Base-by-base conservation (phyloP, 257 asterid species). In the Plantago elongata region DNA sequence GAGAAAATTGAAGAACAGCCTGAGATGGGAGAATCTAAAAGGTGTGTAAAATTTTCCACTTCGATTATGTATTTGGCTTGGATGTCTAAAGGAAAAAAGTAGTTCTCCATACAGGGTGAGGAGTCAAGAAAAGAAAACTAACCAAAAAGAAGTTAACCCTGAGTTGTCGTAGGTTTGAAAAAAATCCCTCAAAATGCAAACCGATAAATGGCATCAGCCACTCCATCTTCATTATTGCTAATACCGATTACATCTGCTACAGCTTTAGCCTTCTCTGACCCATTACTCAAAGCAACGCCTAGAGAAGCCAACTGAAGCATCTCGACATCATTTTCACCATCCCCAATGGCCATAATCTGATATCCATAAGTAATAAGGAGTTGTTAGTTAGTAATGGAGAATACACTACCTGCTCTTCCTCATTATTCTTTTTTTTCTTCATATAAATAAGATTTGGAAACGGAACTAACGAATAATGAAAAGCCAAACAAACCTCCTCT, bases 141-240 rank as follows among this genome's bases (percentile, higher is more conserved):
- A 40, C 47, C 51, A 57, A 12, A 16, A 54, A 16, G 3, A 18
- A 54, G 40, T 54, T 18, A 42, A 27, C 40, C 58, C 30, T 9
- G 38, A 74, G 40, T 61, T 52, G 47, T 55, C n/a, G 34, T 8
- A 18, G 17, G 54, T 40, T 22, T 47, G 61, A 44, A 52, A 60
- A 22, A 52, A 29, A 51, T 30, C 60, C 60, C 78, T 89, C 76
- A 93, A 74, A 93, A 89, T 44, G 94, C 96, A 38, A 83, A 93
- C 55, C 95, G 84, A 46, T 89, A 89, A 52, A 93, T 89, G 2
- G 99, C 99, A 77, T 93, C 96, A 56, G 99, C 99, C 2, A 77
- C 99, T 70, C 99, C 99, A 58, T 93, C 93, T 79, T 93, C 99
- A 57, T 93, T 95, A 30, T 89, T 93, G 84, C 96, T 84, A 73